Base-by-base conservation (phyloP, 164 flowering plant genomes). In the Piper longum region DNA sequence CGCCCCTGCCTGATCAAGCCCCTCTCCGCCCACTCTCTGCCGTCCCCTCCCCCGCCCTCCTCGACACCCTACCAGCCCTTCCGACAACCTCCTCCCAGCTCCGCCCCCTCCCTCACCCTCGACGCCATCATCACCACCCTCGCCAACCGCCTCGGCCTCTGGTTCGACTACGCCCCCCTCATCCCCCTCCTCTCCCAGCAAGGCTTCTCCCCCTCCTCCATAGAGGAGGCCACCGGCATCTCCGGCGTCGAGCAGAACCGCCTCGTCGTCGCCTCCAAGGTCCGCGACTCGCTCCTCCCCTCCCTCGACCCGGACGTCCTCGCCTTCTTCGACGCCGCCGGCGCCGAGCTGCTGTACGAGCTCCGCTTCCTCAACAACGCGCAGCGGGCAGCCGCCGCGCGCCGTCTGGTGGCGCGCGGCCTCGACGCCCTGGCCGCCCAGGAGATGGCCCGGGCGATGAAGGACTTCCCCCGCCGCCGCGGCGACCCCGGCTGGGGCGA, bases 141-240 rank as follows among this genome's bases (percentile, higher is more conserved):
- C 52, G 41, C 80, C 63, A 78, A 86, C 71, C 89, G 98, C 54
- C 81, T 85, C 57, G 98, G 96, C 72, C 78, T 73, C 67, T 89
- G 95, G 98, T 81, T 63, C 72, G 93, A 92, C 43, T 85, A 82
- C 74, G 96, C 96, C 60, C 89, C 93, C 0, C 77, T 89, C 48
- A 83, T 92, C 71, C 62, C 89, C 36, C 56, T 86, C 60, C 82
- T 92, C 16, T 59, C 71, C 58, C 71, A 65, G 51, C 84, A 88
- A 57, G 95, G 96, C 51, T 85, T 87, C 83, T 41, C 80, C 7
- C 80, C 88, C 42, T 67, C 95, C 52, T 56, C 81, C 59, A 65
- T 92, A 51, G 98, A 92, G 57, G 93, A 92, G 57, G n/a, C 64
- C 73, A 92, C 98, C 45, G 98, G 98, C 40, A 82, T 92, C 62